These are phyloP conservation scores for Scutellaria galericulata DNA, from an alignment of 257 asterid species.

Conservation along the genomic window DNA sequence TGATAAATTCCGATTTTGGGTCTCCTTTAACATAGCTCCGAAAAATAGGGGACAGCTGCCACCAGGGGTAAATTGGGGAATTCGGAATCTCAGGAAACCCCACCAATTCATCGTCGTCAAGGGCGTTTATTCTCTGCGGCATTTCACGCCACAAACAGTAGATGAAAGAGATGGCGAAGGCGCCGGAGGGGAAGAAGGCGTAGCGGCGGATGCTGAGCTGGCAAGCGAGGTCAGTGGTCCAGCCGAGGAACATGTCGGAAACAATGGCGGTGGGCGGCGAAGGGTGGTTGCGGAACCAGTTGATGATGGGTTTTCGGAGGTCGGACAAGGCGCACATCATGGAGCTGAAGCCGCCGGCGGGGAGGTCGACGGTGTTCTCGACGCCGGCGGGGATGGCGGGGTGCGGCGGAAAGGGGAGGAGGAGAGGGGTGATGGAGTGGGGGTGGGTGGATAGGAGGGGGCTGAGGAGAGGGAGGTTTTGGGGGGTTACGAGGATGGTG, in stretches of 20 bases:
- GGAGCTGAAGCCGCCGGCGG: conserved; percentile 48
- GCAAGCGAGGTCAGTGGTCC: conserved; percentile 59
- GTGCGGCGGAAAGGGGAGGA: conserved; percentile 67
- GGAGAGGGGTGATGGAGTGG: conserved; percentile 56
- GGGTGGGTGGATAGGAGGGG: conserved; percentile 62
- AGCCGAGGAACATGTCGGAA: conserved; percentile 75
- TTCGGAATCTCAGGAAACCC: conserved; percentile 47
- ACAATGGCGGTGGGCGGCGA: conserved; percentile 75
- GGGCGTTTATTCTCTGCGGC: conserved; percentile 38
- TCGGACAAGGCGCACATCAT: conserved; percentile 53
- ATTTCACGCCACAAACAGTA: conserved; percentile 55
- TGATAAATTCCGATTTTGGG: conserved; percentile 52
- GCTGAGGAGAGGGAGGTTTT: conserved; percentile 54
- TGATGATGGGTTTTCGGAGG: conserved; percentile 49
- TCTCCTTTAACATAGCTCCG: conserved; percentile 49
- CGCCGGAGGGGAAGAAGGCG: conserved; percentile 77
- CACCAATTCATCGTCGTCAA: conserved; percentile 42
- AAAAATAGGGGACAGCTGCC: conserved; percentile 72
- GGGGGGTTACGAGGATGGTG: conserved; percentile 76
- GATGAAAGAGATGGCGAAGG: conserved; percentile 50
- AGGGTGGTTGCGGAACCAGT: conserved; percentile 66
- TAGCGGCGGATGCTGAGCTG: conserved; percentile 57
- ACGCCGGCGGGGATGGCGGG: conserved; percentile 67
- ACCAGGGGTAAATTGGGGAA: conserved; percentile 69
- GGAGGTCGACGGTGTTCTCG: conserved; percentile 74